These are phyloP conservation scores for Pichia manshurica DNA, from an alignment of 805 yeast genomes.

Conservation along the genomic window DNA sequence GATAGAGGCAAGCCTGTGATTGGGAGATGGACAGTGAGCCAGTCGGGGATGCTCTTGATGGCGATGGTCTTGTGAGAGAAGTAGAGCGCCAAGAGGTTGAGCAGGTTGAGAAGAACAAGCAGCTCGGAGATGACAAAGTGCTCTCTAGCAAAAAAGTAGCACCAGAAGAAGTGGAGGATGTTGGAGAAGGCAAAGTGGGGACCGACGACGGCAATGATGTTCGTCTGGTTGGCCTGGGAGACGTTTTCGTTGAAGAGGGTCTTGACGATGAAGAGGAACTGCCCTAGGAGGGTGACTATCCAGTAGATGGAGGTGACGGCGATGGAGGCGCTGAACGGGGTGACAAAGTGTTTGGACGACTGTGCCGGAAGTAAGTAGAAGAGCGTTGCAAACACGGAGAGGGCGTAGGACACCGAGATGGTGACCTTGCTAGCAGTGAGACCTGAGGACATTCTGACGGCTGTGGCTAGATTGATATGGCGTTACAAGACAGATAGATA, in stretches of 20 bases:
- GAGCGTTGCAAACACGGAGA: slow-evolving; percentile 49
- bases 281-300: slow-evolving; percentile 48
- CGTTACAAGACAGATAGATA: too few species aligned
- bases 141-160: slow-evolving; percentile 50
- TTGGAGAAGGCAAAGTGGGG: slow-evolving; percentile 63
- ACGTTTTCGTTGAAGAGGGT: slow-evolving; percentile 29
- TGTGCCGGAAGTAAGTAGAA: slow-evolving; percentile 48
- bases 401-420: slow-evolving; percentile 47
- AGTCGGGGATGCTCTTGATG: slow-evolving; percentile 44
- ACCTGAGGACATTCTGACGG: slow-evolving; percentile 9
- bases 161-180: slow-evolving; percentile 57
- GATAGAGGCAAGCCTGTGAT: slow-evolving; percentile 64
- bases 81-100: slow-evolving; percentile 53
- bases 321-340: slow-evolving; percentile 65
- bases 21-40: slow-evolving; percentile 60
- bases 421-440: slow-evolving; percentile 31
- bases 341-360: slow-evolving; percentile 37
- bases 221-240: slow-evolving; percentile 24
- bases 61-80: slow-evolving; percentile 54
- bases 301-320: slow-evolving; percentile 50
- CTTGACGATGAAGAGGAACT: slow-evolving; percentile 44
- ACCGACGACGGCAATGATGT: slow-evolving; percentile 39
- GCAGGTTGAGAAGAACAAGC: slow-evolving; percentile 51
- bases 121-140: slow-evolving; percentile 56
- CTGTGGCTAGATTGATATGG: not conserved